These are phyloP conservation scores for Colletotrichum endophyticum DNA, from an alignment of 2,329 filamentous ascomycete genomes.

Conservation along the genomic window DNA sequence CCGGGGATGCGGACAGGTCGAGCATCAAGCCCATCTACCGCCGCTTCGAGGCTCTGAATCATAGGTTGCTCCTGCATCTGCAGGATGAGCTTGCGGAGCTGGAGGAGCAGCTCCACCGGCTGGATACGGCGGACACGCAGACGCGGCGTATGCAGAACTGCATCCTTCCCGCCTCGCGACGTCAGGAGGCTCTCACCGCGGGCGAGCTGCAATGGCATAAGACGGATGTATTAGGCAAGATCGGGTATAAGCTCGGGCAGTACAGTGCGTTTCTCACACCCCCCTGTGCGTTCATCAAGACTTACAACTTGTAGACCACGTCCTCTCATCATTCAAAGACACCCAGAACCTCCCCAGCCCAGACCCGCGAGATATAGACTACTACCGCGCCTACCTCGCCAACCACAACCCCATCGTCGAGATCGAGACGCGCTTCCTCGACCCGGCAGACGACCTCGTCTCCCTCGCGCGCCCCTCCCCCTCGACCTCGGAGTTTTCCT, in stretches of 20 bases:
- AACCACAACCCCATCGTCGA: conserved; percentile 60
- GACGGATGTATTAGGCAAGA: conserved; percentile 64
- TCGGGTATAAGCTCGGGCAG: conserved; percentile 69
- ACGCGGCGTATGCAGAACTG: conserved; percentile 44
- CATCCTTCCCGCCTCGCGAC: conserved; percentile 63
- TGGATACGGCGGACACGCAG: conserved; percentile 67
- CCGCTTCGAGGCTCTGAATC: conserved; percentile 81
- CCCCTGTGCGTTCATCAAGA: no score
- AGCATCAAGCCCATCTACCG: conserved; percentile 72
- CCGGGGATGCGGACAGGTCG: conserved; percentile 13
- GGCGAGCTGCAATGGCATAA: conserved; percentile 65
- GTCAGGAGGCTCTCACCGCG: conserved; percentile 56
- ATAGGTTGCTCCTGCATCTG: conserved; percentile 80
- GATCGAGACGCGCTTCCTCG: conserved; percentile 65
- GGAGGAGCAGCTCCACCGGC: conserved; percentile 74
- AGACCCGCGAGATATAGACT: conserved; percentile 51
- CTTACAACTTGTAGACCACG: conserved; percentile 62
- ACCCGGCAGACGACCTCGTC: conserved; percentile 59
- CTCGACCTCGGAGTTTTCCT: neutral
- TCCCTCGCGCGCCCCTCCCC: conserved; percentile 31
- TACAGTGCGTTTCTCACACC: conserved; percentile 70
- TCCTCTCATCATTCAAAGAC: conserved; percentile 62
- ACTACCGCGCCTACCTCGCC: conserved; percentile 59
- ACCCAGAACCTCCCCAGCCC: conserved; percentile 56
- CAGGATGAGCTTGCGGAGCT: conserved; percentile 86